phyloP scores from a whole-genome alignment of 352 stramenopile species.

The Pythium biforme region DNA sequence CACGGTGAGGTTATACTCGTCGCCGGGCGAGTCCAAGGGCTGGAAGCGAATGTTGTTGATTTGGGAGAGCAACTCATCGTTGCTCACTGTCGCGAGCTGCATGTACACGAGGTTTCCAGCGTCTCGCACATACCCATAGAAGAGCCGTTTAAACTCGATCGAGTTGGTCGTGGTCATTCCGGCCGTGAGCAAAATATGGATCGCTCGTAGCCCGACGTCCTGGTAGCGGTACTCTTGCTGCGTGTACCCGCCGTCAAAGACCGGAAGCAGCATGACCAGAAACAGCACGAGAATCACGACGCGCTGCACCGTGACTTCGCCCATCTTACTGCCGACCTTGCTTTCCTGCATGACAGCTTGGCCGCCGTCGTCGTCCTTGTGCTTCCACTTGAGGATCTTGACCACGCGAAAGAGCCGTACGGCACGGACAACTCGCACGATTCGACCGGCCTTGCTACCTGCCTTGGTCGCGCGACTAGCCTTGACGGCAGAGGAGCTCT shows the following conservation, averaged over 20 bases:
- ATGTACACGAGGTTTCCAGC: slow-evolving; percentile 53
- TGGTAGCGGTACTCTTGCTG: slow-evolving; percentile 83
- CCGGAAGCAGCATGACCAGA: slow-evolving; percentile 85
- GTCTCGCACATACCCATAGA: slow-evolving; percentile 69
- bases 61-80: slow-evolving; percentile 29
- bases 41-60: slow-evolving; percentile 55
- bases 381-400: slow-evolving; percentile 86
- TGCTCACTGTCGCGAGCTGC: slow-evolving; percentile 56
- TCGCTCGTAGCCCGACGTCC: slow-evolving; percentile 77
- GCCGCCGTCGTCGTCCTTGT: slow-evolving; percentile 49
- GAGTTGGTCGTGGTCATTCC: slow-evolving; percentile 38
- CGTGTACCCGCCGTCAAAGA: slow-evolving; percentile 80
- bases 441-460: slow-evolving; percentile 78
- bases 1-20: slow-evolving; percentile 45
- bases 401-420: slow-evolving; percentile 83
- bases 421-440: slow-evolving; percentile 82
- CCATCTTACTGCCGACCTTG: slow-evolving; percentile 88
- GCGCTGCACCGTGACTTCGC: slow-evolving; percentile 80
- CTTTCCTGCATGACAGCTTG: slow-evolving; percentile 64
- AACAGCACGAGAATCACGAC: slow-evolving; percentile 90
- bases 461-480: slow-evolving; percentile 69
- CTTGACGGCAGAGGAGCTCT: slow-evolving; percentile 57
- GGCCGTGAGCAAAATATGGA: slow-evolving; percentile 65
- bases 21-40: slow-evolving; percentile 28
- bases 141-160: slow-evolving; percentile 52